Conservation (phyloP, 306 rosid genomes). For the Fragaria vesca region DNA sequence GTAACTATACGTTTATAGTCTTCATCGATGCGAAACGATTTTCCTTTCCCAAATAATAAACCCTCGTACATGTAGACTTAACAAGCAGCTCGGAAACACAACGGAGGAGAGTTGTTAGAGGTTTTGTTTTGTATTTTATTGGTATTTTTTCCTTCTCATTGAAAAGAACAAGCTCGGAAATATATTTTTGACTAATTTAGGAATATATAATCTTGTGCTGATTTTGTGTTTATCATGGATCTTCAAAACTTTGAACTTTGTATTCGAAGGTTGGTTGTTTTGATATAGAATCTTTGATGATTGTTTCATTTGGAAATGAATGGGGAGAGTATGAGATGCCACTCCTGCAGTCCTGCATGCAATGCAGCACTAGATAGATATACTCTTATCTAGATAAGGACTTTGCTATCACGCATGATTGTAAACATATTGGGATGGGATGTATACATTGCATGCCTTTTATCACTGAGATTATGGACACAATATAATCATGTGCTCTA, state of each 20-base stretch:
- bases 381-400: not conserved
- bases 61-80: not conserved
- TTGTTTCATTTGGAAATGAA: not conserved
- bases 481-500: not conserved
- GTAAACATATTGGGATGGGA: not conserved
- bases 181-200: not conserved
- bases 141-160: no score
- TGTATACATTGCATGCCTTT: not conserved
- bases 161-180: not conserved
- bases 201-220: not conserved
- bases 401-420: not conserved
- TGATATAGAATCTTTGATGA: not conserved
- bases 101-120: no score
- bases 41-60: not conserved
- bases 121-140: no score
- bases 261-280: not conserved
- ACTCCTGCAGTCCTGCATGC: slow-evolving; percentile 2
- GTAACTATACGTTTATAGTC: not conserved
- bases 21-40: not conserved
- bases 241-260: not conserved
- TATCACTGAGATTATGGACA: not conserved
- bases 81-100: not conserved
- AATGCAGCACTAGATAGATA: not conserved
- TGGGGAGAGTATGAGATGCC: not conserved
- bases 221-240: not conserved